Conservation (phyloP, 306 rosid genomes). For the Crotalaria pallida region DNA sequence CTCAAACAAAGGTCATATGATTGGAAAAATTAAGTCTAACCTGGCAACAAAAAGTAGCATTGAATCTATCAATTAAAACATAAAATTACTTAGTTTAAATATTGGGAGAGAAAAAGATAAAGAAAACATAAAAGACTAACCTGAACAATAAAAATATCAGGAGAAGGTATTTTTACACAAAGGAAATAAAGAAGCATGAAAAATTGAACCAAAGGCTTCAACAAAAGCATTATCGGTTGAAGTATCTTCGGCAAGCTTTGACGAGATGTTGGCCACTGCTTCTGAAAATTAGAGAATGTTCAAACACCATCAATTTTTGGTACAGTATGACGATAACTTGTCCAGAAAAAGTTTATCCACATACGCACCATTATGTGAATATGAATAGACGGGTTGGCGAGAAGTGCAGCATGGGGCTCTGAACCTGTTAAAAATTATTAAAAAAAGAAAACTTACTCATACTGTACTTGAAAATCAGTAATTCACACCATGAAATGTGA, state of each 20-base stretch:
- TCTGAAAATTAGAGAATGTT: constrained; percentile 44
- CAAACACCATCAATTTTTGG: constrained; percentile 10
- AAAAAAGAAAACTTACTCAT: constrained; percentile 7
- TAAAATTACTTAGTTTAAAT: background rate
- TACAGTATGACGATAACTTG: background rate
- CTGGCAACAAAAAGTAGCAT: background rate
- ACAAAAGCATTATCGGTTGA: constrained; percentile 51
- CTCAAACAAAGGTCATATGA: background rate
- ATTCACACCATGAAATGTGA: constrained; percentile 2
- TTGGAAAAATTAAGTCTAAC: background rate
- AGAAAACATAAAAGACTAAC: constrained; percentile 34
- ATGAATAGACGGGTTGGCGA: constrained; percentile 64
- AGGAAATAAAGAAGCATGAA: constrained; percentile 85
- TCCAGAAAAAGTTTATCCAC: background rate
- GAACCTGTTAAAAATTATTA: constrained; percentile 55
- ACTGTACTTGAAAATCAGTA: background rate
- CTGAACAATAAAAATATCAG: constrained; percentile 87
- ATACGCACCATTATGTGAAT: constrained; percentile 65
- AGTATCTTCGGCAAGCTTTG: constrained; percentile 57
- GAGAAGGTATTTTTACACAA: constrained; percentile 61
- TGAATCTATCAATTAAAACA: background rate
- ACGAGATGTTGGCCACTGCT: constrained; percentile 56
- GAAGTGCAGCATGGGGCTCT: constrained; percentile 67
- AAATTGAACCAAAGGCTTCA: constrained; percentile 77
- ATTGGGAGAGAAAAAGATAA: background rate